phyloP scores from a whole-genome alignment of 352 stramenopile genomes.

The Pythium angustatum region DNA sequence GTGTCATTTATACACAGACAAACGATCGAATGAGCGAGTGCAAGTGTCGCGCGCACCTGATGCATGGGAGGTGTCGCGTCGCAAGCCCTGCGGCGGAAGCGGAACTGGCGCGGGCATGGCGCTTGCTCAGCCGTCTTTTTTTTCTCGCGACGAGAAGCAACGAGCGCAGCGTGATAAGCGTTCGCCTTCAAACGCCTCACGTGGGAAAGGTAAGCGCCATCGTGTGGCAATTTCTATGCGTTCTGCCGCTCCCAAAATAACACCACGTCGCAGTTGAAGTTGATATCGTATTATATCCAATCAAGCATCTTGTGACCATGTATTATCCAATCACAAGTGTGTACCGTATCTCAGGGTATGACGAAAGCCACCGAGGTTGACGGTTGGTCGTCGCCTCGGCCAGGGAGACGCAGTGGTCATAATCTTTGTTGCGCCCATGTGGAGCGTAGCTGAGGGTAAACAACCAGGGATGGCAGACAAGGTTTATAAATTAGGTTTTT shows the following conservation, averaged over 20 bases:
- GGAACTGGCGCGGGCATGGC: conserved; percentile 14
- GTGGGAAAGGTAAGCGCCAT: no score
- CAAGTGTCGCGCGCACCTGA: conserved; percentile 4
- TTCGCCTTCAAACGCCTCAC: no score
- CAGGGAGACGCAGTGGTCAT: conserved; percentile 6
- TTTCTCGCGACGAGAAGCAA: no score
- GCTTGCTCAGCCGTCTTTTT: no score
- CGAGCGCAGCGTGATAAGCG: no score
- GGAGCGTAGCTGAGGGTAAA: no score
- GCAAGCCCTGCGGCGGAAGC: conserved; percentile 9
- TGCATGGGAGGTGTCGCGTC: conserved; percentile 7
- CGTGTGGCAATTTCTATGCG: not conserved
- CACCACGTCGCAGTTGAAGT: conserved; percentile 12
- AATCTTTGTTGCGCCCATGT: conserved; percentile 1
- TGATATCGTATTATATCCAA: no score
- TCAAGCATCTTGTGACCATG: not conserved
- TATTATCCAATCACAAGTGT: no score
- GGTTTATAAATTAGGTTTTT: no score
- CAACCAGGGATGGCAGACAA: no score
- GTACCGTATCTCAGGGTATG: conserved; percentile 5
- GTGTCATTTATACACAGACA: no score
- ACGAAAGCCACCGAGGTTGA: conserved; percentile 1
- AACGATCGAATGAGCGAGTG: not conserved
- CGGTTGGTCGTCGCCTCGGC: no score
- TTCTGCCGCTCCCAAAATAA: conserved; percentile 3